phyloP scores from a whole-genome alignment of 2,329 filamentous ascomycete genomes.

The Sclerotinia borealis region DNA sequence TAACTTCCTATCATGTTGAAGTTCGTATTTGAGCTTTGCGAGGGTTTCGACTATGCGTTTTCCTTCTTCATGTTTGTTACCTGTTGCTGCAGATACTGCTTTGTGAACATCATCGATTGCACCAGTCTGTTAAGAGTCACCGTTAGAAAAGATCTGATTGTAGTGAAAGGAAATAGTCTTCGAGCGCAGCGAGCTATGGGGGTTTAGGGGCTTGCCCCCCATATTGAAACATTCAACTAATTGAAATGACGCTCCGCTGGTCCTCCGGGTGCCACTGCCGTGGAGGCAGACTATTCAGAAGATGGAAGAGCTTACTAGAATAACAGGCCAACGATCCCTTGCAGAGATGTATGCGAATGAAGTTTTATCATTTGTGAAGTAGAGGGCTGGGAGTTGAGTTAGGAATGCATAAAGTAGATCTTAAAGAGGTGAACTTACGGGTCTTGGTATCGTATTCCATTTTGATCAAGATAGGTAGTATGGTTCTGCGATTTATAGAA shows the following conservation, averaged over 20 bases:
- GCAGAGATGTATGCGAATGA: slow-evolving; percentile 87
- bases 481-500: background rate
- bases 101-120: slow-evolving; percentile 94
- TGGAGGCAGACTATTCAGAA: background rate
- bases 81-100: slow-evolving; percentile 47
- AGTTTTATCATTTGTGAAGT: slow-evolving; percentile 70
- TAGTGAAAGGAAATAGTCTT: background rate
- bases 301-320: slow-evolving; percentile 53
- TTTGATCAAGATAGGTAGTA: slow-evolving; percentile 10
- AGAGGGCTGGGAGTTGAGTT: slow-evolving; percentile 52
- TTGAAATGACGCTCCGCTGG: background rate
- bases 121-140: slow-evolving; percentile 57
- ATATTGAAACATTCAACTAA: background rate
- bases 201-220: background rate
- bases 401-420: background rate
- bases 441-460: slow-evolving; percentile 75
- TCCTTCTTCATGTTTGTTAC: slow-evolving; percentile 68
- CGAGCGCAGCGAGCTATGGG: background rate
- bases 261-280: background rate
- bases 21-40: slow-evolving; percentile 82
- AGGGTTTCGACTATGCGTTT: slow-evolving; percentile 79
- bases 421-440: slow-evolving; percentile 43
- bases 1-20: slow-evolving; percentile 80
- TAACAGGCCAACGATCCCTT: slow-evolving; percentile 85
- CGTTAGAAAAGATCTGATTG: slow-evolving; percentile 11